A percentile compares a stretch with the other conserved stretches of the same genome.
Evolutionary conservation across 2,329 filamentous ascomycete species (phyloP).

Genomic region (Talaromyces funiculosus): DNA sequence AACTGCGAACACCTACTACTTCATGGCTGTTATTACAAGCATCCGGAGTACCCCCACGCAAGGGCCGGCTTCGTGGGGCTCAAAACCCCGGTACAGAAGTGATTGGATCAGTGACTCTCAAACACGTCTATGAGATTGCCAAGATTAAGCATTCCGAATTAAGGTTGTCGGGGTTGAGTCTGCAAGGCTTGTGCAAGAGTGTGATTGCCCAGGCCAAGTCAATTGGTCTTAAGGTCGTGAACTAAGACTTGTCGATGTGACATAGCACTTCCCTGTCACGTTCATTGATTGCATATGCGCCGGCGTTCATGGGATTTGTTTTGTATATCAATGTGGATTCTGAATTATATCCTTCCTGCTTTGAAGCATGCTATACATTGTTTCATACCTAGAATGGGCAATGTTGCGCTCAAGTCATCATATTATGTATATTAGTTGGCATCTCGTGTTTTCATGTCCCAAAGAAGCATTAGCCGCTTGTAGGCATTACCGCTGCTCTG

Average conservation of each 20-base stretch:
- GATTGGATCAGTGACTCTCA: slow-evolving; percentile 81
- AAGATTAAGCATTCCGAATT: slow-evolving; percentile 85
- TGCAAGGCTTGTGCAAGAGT: slow-evolving; percentile 67
- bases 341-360: background rate
- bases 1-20: slow-evolving; percentile 89
- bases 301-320: background rate
- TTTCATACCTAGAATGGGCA: background rate
- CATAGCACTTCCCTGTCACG: background rate
- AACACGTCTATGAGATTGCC: slow-evolving; percentile 96
- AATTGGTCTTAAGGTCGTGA: slow-evolving; percentile 66
- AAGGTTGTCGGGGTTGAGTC: slow-evolving; percentile 63
- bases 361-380: background rate
- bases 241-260: background rate
- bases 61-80: slow-evolving; percentile 71
- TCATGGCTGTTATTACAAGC: slow-evolving; percentile 83
- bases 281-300: background rate
- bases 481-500: background rate
- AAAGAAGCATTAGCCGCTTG: background rate
- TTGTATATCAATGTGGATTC: background rate
- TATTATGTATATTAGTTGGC: background rate
- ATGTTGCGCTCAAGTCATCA: background rate
- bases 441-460: background rate
- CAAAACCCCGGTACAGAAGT: slow-evolving; percentile 67
- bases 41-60: slow-evolving; percentile 64
- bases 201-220: slow-evolving; percentile 71